These are phyloP conservation scores for Phytophthora megakarya DNA, from an alignment of 352 stramenopile species.

Conservation along the genomic window DNA sequence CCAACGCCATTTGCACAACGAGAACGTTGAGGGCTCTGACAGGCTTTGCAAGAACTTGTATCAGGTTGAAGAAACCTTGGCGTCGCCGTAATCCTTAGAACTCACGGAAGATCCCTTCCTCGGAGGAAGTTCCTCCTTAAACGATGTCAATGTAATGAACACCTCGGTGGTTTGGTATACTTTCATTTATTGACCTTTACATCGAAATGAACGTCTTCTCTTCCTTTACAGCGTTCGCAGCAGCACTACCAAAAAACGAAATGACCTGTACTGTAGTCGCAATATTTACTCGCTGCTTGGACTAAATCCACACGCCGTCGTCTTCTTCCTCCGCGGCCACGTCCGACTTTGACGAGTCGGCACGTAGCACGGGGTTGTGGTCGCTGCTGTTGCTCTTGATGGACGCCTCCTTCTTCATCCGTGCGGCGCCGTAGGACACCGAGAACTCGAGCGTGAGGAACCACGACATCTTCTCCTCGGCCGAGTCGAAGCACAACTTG, in stretches of 20 bases:
- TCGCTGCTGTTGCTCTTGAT: conserved; percentile 46
- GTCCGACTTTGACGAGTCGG: conserved; percentile 48
- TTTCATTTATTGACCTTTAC: conserved; percentile 51
- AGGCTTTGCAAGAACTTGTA: conserved; percentile 25
- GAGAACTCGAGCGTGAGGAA: conserved; percentile 81
- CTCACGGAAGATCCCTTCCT: conserved; percentile 8
- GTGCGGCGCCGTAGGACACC: conserved; percentile 63
- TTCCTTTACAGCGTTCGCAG: conserved; percentile 37
- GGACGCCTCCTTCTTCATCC: conserved; percentile 76
- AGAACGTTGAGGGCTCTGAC: conserved; percentile 16
- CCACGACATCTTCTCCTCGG: conserved; percentile 85
- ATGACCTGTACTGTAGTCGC: conserved; percentile 31
- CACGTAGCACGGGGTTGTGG: conserved; percentile 43
- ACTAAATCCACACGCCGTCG: conserved; percentile 79
- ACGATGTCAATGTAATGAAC: neutral
- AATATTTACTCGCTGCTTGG: conserved; percentile 36
- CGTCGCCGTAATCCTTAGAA: conserved; percentile 20
- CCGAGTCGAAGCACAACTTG: conserved; percentile 79
- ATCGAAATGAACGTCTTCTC: conserved; percentile 45
- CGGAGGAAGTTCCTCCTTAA: neutral
- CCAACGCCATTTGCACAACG: conserved; percentile 4
- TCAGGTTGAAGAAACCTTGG: conserved; percentile 27
- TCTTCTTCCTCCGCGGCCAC: conserved; percentile 43
- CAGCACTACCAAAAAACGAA: conserved; percentile 37
- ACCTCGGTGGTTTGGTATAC: conserved; percentile 34